These are phyloP conservation scores for Fusarium sp. DNA, from an alignment of 2,329 filamentous ascomycete genomes.

Conservation along the genomic window DNA sequence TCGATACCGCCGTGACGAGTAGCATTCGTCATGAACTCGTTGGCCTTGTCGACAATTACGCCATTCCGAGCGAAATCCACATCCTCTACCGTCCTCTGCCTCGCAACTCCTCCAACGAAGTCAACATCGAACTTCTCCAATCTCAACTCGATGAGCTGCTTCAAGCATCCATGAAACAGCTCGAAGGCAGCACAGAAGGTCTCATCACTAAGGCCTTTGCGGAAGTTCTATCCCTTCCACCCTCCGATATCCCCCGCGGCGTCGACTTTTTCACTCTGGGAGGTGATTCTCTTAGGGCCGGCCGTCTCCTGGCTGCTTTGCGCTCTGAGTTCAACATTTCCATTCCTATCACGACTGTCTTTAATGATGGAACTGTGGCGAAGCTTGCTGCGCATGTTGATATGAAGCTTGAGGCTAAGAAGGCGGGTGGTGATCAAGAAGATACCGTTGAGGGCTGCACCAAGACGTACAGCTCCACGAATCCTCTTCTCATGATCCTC, in stretches of 20 bases:
- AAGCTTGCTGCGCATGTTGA: neutral
- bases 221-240: neutral
- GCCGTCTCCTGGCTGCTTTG: neutral
- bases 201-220: constrained; percentile 3
- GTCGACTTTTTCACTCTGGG: constrained; percentile 1
- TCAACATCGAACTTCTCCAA: neutral
- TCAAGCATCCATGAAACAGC: neutral
- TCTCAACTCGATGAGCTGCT: neutral
- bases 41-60: neutral
- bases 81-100: neutral
- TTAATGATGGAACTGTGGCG: neutral
- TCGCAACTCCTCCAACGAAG: accelerated
- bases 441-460: neutral
- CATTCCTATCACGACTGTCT: constrained; percentile 2
- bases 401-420: neutral
- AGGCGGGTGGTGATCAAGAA: accelerated
- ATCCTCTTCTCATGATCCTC: neutral
- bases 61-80: neutral
- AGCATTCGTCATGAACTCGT: neutral
- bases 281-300: neutral
- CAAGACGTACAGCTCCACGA: constrained; percentile 5
- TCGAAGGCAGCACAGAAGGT: neutral
- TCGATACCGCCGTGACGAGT: accelerated
- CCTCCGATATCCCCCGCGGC: neutral
- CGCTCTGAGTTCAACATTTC: neutral